Conservation (phyloP, 345 rosid species). For the Angophora floribunda region DNA sequence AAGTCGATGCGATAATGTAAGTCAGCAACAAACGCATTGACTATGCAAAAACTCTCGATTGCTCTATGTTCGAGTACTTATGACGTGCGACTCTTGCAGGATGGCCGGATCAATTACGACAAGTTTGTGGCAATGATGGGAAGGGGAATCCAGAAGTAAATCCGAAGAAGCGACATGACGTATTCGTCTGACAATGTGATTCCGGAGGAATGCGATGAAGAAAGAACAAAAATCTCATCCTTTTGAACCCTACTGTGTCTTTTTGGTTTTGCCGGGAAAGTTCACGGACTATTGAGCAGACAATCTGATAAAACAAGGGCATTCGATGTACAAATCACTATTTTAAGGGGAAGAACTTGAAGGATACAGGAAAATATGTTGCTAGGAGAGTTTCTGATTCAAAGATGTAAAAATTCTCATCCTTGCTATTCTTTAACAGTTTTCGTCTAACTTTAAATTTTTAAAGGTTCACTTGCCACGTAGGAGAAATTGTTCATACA, state of each 20-base stretch:
- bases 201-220: background rate
- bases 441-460: background rate
- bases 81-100: slow-evolving; percentile 20
- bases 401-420: background rate
- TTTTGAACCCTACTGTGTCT: background rate
- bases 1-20: slow-evolving; percentile 81
- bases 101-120: slow-evolving; percentile 79
- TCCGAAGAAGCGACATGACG: slow-evolving; percentile 68
- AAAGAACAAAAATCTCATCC: background rate
- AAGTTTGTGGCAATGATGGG: slow-evolving; percentile 94
- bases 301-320: background rate
- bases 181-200: slow-evolving; percentile 5
- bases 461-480: background rate
- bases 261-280: background rate
- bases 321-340: background rate
- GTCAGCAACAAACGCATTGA: background rate
- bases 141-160: slow-evolving; percentile 76
- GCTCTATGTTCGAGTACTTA: background rate
- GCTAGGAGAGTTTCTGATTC: background rate
- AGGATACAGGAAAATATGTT: background rate
- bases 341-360: background rate
- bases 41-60: background rate
- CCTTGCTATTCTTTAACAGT: background rate
- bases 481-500: background rate
- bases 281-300: background rate